These are phyloP conservation scores for Centaurea solstitialis DNA, from an alignment of 129 eudicot species.

Conservation along the genomic window DNA sequence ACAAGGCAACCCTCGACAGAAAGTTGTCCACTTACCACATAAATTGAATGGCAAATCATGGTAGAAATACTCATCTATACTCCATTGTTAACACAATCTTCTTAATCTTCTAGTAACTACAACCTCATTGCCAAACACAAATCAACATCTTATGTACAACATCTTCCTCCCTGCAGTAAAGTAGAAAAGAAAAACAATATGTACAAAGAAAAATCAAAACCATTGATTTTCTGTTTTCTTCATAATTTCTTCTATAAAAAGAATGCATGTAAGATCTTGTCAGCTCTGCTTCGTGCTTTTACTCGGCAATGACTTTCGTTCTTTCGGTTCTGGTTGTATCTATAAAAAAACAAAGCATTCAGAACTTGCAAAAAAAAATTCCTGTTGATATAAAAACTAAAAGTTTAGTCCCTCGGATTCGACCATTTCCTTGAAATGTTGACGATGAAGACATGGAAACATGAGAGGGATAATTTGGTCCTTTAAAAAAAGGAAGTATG, in stretches of 20 bases:
- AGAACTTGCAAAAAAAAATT: background rate
- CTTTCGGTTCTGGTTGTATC: constrained; percentile 31
- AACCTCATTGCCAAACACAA: background rate
- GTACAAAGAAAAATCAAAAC: constrained; percentile 2
- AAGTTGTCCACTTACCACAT: background rate
- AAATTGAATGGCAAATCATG: background rate
- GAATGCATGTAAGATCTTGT: background rate
- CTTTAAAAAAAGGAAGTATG: background rate
- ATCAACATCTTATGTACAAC: constrained; percentile 17
- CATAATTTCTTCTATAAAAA: background rate
- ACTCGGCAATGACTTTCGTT: constrained; percentile 22
- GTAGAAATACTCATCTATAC: background rate
- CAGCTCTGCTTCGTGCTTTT: constrained; percentile 40
- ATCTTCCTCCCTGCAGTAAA: constrained; percentile 4
- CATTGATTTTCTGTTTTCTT: background rate
- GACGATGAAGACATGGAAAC: background rate
- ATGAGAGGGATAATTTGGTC: background rate
- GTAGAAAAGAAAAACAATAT: background rate
- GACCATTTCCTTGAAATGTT: background rate
- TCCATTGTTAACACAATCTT: background rate
- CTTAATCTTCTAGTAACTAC: background rate
- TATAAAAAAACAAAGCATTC: background rate
- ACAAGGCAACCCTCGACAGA: too few relatives aligned
- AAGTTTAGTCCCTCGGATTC: background rate
- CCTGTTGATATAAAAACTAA: background rate